A percentile compares a stretch with the other conserved stretches of the same genome.
These are phyloP conservation scores for Dendrocalamus sinicus DNA, from an alignment of 176 grass and related monocot species.

Conservation along the genomic window DNA sequence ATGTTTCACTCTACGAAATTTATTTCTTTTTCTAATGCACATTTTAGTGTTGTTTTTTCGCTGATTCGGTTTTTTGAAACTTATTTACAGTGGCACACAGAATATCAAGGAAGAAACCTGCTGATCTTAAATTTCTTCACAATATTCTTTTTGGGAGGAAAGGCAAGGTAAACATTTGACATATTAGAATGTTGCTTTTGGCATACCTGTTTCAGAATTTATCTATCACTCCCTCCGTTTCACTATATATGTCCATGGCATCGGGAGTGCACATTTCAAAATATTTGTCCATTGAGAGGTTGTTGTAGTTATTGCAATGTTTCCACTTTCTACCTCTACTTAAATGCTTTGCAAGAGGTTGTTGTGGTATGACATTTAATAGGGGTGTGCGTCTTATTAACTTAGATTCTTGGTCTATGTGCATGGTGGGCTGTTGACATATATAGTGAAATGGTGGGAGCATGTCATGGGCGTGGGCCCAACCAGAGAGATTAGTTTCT, in stretches of 20 bases:
- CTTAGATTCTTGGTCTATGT: too few species aligned
- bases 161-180: conserved; percentile 76
- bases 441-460: too few species aligned
- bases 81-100: conserved; percentile 75
- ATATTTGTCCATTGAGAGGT: too few species aligned
- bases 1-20: neutral
- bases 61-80: conserved; percentile 34
- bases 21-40: conserved; percentile 12
- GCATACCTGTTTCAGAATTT: conserved; percentile 8
- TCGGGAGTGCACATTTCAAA: too few species aligned
- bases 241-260: too few species aligned
- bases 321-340: too few species aligned
- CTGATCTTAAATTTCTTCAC: conserved; percentile 91
- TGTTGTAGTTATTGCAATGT: too few species aligned
- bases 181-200: conserved; percentile 7
- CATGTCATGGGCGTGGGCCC: neutral
- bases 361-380: too few species aligned
- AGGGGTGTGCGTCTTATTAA: too few species aligned
- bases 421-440: too few species aligned
- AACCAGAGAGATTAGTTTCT: too few species aligned
- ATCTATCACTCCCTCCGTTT: neutral
- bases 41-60: conserved; percentile 4
- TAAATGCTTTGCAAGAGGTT: too few species aligned
- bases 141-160: conserved; percentile 92
- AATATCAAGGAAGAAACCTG: conserved; percentile 82